Conservation (phyloP, 169 alveolate genomes). For the Babesia gibsoni region DNA sequence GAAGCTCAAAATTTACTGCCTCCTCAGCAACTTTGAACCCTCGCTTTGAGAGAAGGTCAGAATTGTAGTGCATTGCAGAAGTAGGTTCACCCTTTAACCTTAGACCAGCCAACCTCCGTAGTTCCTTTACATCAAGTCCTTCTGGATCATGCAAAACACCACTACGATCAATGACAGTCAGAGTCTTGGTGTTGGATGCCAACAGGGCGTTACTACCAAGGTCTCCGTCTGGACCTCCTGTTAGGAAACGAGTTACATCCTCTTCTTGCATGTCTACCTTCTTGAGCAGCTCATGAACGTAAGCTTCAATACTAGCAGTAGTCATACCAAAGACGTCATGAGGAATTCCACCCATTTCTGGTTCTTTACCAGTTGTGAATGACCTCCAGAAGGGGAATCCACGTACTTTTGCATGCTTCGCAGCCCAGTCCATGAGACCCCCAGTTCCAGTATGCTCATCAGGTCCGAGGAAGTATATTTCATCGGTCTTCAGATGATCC, state of each 20-base stretch:
- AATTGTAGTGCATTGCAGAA: constrained; percentile 64
- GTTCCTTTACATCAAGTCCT: constrained; percentile 77
- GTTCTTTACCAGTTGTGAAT: constrained; percentile 84
- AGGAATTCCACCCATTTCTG: constrained; percentile 85
- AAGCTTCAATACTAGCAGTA: constrained; percentile 74
- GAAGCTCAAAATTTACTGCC: constrained; percentile 69
- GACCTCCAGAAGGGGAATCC: constrained; percentile 77
- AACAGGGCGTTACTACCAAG: constrained; percentile 83
- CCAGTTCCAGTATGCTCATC: constrained; percentile 82
- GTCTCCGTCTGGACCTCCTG: constrained; percentile 91
- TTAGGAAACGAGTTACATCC: constrained; percentile 74
- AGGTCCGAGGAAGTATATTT: constrained; percentile 71
- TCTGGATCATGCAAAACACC: constrained; percentile 84
- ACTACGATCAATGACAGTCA: constrained; percentile 81
- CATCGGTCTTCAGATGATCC: constrained; percentile 55
- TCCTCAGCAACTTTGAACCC: constrained; percentile 78
- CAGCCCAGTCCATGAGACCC: constrained; percentile 85
- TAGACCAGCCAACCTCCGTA: constrained; percentile 68
- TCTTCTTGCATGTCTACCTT: constrained; percentile 70
- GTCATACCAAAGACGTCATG: constrained; percentile 87
- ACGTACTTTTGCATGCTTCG: constrained; percentile 73
- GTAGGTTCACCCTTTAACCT: constrained; percentile 47
- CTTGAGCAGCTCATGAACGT: constrained; percentile 63
- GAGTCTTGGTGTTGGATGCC: constrained; percentile 74
- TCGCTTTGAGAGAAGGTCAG: constrained; percentile 57